phyloP scores from a whole-genome alignment of 352 stramenopile species.

The Phytophthora pseudosyringae region DNA sequence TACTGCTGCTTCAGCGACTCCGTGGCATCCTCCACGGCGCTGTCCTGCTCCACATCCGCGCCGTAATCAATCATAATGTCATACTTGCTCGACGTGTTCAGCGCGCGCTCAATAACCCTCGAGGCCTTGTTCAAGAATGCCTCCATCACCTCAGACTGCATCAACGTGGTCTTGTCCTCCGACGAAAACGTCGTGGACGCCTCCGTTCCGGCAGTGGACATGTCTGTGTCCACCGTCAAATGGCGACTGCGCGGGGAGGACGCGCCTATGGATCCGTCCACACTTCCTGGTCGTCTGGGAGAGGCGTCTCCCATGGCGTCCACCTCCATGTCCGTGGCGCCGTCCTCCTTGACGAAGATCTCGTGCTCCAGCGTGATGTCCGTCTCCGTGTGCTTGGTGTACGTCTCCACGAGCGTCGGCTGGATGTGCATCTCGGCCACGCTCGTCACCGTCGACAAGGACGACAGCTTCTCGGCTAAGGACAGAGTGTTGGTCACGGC shows the following conservation, averaged over 20 bases:
- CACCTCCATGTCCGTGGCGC: constrained; percentile 50
- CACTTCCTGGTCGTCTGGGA: constrained; percentile 37
- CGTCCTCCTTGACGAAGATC: constrained; percentile 59
- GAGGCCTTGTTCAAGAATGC: constrained; percentile 79
- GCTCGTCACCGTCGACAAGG: constrained; percentile 73
- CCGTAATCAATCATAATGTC: constrained; percentile 90
- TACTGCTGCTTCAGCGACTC: constrained; percentile 79
- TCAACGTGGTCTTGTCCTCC: constrained; percentile 71
- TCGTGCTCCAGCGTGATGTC: constrained; percentile 86
- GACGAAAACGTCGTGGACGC: constrained; percentile 40
- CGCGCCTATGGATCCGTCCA: constrained; percentile 32
- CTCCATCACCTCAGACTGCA: constrained; percentile 82
- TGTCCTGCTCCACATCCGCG: constrained; percentile 71
- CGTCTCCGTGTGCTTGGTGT: constrained; percentile 87
- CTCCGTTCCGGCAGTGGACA: constrained; percentile 27
- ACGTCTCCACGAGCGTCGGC: constrained; percentile 80
- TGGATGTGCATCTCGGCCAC: constrained; percentile 86
- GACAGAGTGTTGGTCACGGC: constrained; percentile 50
- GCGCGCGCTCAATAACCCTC: constrained; percentile 78
- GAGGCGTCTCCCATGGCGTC: constrained; percentile 36
- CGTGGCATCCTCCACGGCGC: constrained; percentile 54
- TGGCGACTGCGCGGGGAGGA: constrained; percentile 51
- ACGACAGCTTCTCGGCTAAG: constrained; percentile 77
- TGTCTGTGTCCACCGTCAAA: constrained; percentile 60
- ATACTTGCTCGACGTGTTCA: constrained; percentile 79